These are phyloP conservation scores for Arthrobotrys iridis DNA, from an alignment of 2,329 filamentous ascomycete species.

Conservation along the genomic window DNA sequence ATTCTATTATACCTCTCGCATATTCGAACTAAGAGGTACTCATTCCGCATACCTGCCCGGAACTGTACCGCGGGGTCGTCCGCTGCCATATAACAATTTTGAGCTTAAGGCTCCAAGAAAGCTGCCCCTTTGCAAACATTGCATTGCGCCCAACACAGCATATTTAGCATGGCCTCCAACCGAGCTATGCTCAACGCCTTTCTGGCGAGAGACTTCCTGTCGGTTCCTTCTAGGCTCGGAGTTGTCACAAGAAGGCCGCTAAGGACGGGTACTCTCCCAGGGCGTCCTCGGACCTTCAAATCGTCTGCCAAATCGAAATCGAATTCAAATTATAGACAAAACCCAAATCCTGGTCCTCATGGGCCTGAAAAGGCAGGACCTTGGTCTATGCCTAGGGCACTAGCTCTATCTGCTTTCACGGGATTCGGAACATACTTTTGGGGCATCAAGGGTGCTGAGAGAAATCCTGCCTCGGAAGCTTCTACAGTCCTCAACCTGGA, in stretches of 20 bases:
- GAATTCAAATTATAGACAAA: conserved; percentile 16
- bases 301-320: conserved; percentile 33
- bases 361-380: conserved; percentile 14
- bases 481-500: conserved; percentile 52
- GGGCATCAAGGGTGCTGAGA: conserved; percentile 34
- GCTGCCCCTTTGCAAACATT: conserved; percentile 30
- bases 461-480: conserved; percentile 45
- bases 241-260: conserved; percentile 9
- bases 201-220: conserved; percentile 39
- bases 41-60: neutral
- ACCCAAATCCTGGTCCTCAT: neutral
- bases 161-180: conserved; percentile 36
- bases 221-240: conserved; percentile 16
- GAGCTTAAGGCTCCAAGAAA: conserved; percentile 18
- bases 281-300: conserved; percentile 16
- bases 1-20: neutral
- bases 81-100: conserved; percentile 24
- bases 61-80: conserved; percentile 1
- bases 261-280: conserved; percentile 8
- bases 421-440: conserved; percentile 54
- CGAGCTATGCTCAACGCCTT: conserved; percentile 49
- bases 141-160: conserved; percentile 41
- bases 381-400: conserved; percentile 46
- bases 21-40: conserved; percentile 21
- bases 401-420: conserved; percentile 53